Base-by-base conservation (phyloP, 306 rosid genomes). In the Corylus americana region DNA sequence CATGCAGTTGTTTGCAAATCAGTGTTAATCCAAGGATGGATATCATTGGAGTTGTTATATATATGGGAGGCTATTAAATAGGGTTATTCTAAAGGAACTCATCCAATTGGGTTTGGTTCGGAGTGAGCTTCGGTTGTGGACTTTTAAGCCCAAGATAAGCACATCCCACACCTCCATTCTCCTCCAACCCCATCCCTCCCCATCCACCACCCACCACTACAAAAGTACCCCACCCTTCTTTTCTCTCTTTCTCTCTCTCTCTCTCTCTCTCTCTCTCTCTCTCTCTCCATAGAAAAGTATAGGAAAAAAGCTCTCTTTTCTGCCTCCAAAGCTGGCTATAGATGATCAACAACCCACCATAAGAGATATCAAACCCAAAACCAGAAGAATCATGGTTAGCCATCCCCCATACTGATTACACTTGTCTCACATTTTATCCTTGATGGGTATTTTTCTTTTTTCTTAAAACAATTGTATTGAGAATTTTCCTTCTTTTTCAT, bases 121-220 rank as follows among this genome's bases (percentile, higher is more conserved):
- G 89, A 82, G 67, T 13, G 70, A 83, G 86, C 84, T 47, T 84
- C 79, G 86, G 86, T 55, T 77, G 82, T 77, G 71, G 91, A 85
- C 91, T 85, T 85, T 80, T 77, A 61, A 85, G 57, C 74, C 77
- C 66, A 61, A 67, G 82, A 83, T 77, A 84, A 86, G 79, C 86
- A 79, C 64, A 54, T 71, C n/a, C 85, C 78, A 71, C 76, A 61
- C 77, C 35, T 80, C 63, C 31, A 39, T 18, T 3, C 5, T 5
- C 44, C 78, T 57, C 72, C n/a, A 3, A 51, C 63, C 75, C 71
- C 73, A 71, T 80, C 82, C 51, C 72, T 14, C 51, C 16, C 72
- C 72, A 70, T 67, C 80, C 29, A 11, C 81, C 85, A 83, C 83
- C 85, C 87, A 86, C 88, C 85, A 87, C 89, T 85, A 83, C 86